Evolutionary conservation across 805 yeast genomes (phyloP).

Genomic region (Barnettozyma pratensis): DNA sequence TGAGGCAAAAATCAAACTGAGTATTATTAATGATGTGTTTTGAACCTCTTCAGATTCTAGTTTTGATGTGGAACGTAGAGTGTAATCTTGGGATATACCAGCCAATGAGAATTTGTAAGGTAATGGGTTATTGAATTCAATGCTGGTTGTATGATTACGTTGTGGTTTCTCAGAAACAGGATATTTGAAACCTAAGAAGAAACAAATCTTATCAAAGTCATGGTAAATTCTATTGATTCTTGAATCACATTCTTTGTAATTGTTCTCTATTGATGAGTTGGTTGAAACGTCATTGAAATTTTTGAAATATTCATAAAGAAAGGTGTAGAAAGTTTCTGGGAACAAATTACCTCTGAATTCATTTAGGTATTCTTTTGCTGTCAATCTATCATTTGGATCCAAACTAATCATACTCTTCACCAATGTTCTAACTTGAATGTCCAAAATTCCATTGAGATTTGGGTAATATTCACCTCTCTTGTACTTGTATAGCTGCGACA

Average conservation of each 20-base stretch:
- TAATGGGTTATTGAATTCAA: constrained; percentile 9
- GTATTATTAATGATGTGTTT: constrained; percentile 50
- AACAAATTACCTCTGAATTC: constrained; percentile 48
- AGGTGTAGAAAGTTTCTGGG: constrained; percentile 64
- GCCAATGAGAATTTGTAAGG: constrained; percentile 46
- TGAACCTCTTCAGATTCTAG: constrained; percentile 25
- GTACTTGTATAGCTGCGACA: constrained; percentile 83
- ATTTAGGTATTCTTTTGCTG: constrained; percentile 48
- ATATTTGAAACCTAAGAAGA: constrained; percentile 33
- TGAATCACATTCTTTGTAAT: constrained; percentile 42
- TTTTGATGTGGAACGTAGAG: constrained; percentile 33
- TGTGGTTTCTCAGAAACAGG: constrained; percentile 8
- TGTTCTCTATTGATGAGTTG: constrained; percentile 19
- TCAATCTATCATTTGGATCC: constrained; percentile 55
- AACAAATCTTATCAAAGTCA: constrained; percentile 49
- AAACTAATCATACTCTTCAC: constrained; percentile 58
- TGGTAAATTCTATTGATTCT: constrained; percentile 55
- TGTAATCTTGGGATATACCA: constrained; percentile 44
- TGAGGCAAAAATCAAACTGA: constrained; percentile 54
- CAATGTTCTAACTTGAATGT: constrained; percentile 45
- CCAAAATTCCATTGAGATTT: constrained; percentile 50
- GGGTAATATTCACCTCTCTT: constrained; percentile 65
- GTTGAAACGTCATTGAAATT: constrained; percentile 26
- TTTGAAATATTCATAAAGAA: constrained; percentile 63
- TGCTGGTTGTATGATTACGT: constrained; percentile 1